phyloP scores from a whole-genome alignment of 768 basidiomycete species.

The Tulasnella sp. region DNA sequence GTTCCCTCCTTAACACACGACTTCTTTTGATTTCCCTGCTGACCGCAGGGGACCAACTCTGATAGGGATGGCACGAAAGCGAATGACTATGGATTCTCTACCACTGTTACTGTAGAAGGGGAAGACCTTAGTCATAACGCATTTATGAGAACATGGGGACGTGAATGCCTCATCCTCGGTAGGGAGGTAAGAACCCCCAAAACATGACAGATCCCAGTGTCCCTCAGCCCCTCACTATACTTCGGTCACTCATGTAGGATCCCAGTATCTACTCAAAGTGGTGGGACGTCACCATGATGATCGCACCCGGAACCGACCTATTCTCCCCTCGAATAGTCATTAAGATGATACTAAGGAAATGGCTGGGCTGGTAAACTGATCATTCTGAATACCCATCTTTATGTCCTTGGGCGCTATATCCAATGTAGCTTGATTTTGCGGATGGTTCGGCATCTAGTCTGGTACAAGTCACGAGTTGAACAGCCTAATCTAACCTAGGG shows the following conservation, averaged over 20 bases:
- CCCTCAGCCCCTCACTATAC: not conserved
- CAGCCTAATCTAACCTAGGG: too few relatives aligned
- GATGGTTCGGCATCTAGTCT: too few relatives aligned
- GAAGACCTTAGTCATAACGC: slow-evolving; percentile 10
- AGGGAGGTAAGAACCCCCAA: not conserved
- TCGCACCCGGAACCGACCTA: slow-evolving; percentile 16
- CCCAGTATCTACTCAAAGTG: not conserved
- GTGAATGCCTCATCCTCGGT: not conserved
- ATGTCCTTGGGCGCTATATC: too few relatives aligned
- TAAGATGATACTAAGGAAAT: not conserved
- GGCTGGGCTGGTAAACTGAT: slow-evolving; percentile 18
- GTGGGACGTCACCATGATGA: slow-evolving; percentile 12
- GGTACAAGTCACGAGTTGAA: too few relatives aligned
- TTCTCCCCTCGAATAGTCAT: slow-evolving; percentile 13
- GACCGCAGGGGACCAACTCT: not conserved
- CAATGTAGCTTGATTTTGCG: too few relatives aligned
- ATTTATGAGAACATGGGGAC: not conserved
- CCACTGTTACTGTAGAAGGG: slow-evolving; percentile 5
- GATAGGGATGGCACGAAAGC: slow-evolving; percentile 19
- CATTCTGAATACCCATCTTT: too few relatives aligned
- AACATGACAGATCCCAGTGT: not conserved
- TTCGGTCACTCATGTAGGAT: slow-evolving; percentile 16
- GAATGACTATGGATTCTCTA: slow-evolving; percentile 16
- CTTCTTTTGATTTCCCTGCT: too few relatives aligned
- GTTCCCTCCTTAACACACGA: not conserved